Base-by-base conservation (phyloP, 2,329 filamentous ascomycete species). In the Lasiodiplodia sp. region DNA sequence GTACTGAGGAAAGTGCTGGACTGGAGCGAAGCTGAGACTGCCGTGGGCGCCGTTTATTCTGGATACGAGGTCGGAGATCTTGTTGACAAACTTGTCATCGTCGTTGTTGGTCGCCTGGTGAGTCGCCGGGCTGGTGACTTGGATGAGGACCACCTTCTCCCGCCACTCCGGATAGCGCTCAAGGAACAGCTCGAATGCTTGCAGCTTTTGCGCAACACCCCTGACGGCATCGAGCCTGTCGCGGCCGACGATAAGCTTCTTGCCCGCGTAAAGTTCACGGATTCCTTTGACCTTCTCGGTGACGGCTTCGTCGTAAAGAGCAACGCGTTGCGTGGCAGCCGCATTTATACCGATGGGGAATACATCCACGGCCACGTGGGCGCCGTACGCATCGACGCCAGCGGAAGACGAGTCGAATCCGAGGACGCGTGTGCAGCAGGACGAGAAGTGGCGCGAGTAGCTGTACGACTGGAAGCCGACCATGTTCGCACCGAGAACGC, bases 341-440 rank as follows among this genome's bases (percentile, higher is more conserved):
- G 91, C 92, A 78, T 97, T 93, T 73, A 98, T 97, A 44, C 95
- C 96, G 71, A 97, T 97, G 18, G 95, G 94, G 78, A 97, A 97
- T 18, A 97, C 93, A 68, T 95, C 94, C 23, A 97, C 92, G 64
- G 94, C 92, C 28, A 97, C 93, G 73, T 95, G 92, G 11, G 91
- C 88, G 8, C 94, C 95, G 75, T 95, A 97, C 3, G 93, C 92
- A 78, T 97, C 93, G 5, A 97, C 92, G 6, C 94, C 93, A 4
- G 91, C 89, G 1, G 89, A 89, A 69, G 94, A 94, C 0, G 93
- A 96, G 56, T 93, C 91, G 75, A 97, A 97, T n/a, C 92, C 92
- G 8, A 97, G 86, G 60, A 97, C 91, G 31, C 94, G 89, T 1
- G 93, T 96, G 81, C 94, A 97, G 82, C 94, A 97, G 72, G 93